A percentile compares a stretch with the other conserved stretches of the same genome.
Evolutionary conservation across 108 stramenopile genomes (phyloP).

Genomic region (Nannochloropsis granulata): DNA sequence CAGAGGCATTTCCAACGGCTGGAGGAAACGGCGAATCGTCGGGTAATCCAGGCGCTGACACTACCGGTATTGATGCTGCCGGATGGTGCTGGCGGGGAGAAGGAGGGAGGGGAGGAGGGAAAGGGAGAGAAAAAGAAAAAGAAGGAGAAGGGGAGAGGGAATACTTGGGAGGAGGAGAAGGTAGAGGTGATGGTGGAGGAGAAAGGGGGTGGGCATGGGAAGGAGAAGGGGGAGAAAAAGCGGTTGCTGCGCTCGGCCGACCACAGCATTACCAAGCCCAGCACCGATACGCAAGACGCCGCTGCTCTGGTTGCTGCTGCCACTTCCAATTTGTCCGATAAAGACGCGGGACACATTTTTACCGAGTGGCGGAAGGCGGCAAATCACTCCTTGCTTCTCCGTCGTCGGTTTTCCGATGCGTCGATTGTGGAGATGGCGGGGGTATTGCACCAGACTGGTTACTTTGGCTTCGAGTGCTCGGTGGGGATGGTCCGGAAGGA

Average conservation of each 20-base stretch:
- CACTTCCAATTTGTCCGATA: neutral
- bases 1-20: neutral
- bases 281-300: neutral
- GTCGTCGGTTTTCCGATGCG: slow-evolving; percentile 45
- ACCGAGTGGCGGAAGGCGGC: slow-evolving; percentile 86
- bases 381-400: slow-evolving; percentile 79
- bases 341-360: slow-evolving; percentile 57
- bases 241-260: neutral
- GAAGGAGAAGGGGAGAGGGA: neutral
- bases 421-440: slow-evolving; percentile 21
- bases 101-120: neutral
- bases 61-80: neutral
- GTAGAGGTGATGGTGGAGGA: neutral
- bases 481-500: slow-evolving; percentile 55
- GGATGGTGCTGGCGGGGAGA: neutral
- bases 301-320: neutral
- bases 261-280: neutral
- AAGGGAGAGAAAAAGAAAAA: slow-evolving; percentile 10
- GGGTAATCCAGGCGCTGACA: neutral
- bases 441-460: slow-evolving; percentile 4
- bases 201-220: neutral
- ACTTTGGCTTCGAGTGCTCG: slow-evolving; percentile 61
- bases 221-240: neutral
- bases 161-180: neutral
- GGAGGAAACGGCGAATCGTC: neutral